Conservation (phyloP, 257 asterid genomes). For the Nicotiana paniculata region DNA sequence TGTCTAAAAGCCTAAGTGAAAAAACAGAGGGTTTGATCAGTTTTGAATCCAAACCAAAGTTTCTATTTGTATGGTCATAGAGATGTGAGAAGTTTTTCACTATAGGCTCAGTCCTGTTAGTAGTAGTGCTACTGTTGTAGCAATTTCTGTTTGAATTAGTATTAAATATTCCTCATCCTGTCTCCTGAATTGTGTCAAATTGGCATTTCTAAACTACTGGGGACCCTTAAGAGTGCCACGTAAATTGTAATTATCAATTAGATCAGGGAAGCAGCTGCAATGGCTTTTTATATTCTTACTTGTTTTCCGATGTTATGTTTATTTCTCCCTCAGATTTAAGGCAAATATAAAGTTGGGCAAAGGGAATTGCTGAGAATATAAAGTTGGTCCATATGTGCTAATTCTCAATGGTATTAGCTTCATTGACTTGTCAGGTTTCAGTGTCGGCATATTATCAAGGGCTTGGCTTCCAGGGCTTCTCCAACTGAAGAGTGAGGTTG, state of each 20-base stretch:
- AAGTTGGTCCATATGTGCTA: background rate
- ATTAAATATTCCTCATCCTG: background rate
- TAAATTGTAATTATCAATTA: background rate
- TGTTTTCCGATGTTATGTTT: background rate
- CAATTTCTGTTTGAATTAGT: background rate
- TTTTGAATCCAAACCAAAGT: background rate
- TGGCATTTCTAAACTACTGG: background rate
- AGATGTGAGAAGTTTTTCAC: background rate
- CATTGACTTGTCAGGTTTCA: conserved; percentile 55
- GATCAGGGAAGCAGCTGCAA: background rate
- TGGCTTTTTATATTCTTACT: background rate
- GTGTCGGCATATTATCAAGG: conserved; percentile 78
- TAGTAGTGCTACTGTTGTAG: background rate
- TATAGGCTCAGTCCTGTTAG: background rate
- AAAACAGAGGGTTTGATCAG: background rate
- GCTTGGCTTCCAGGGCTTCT: conserved; percentile 40
- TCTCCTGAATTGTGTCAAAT: background rate
- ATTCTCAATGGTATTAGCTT: background rate
- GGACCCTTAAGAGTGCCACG: background rate
- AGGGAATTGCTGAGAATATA: background rate
- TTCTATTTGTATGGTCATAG: background rate
- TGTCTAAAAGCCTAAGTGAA: background rate
- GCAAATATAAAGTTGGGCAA: background rate
- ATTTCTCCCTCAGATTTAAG: background rate
- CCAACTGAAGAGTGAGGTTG: conserved; percentile 50